Percentiles rank a stretch among this genome's conserved stretches.
Evolutionary conservation across 192 early-diverging fungal species (phyloP).

Genomic region (Entomortierella beljakovae): DNA sequence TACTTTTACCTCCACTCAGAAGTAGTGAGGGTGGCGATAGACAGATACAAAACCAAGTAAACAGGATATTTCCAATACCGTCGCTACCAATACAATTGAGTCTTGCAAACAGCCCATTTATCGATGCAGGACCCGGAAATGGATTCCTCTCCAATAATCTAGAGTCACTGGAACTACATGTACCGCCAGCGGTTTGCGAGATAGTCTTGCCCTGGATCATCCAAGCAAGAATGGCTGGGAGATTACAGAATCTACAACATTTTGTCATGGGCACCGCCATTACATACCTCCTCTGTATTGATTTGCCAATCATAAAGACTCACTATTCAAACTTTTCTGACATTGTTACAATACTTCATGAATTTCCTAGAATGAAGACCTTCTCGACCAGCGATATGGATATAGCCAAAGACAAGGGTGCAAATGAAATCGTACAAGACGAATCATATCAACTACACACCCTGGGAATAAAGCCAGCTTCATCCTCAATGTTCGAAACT

Average conservation of each 20-base stretch:
- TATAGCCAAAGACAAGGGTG: neutral
- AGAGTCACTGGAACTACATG: neutral
- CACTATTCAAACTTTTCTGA: slow-evolving; percentile 3
- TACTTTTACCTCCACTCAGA: neutral
- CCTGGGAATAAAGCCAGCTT: neutral
- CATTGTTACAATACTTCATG: slow-evolving; percentile 2
- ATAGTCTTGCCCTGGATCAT: slow-evolving; percentile 2
- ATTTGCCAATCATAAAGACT: neutral
- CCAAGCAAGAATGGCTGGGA: slow-evolving; percentile 1
- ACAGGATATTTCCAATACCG: too few species aligned
- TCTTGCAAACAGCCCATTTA: neutral
- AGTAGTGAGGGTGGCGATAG: too few species aligned
- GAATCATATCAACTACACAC: neutral
- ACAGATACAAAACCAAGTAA: too few species aligned
- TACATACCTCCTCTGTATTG: neutral
- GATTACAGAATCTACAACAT: neutral
- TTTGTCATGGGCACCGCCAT: neutral
- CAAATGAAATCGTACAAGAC: neutral
- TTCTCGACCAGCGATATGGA: slow-evolving; percentile 18
- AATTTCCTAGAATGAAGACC: neutral
- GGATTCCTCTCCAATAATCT: slow-evolving; percentile 16
- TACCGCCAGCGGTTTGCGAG: neutral
- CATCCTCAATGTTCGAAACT: neutral
- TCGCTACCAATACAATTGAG: neutral
- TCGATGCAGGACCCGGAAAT: neutral